Base-by-base conservation (phyloP, 495 filamentous ascomycete species). In the Xylaria scruposa region DNA sequence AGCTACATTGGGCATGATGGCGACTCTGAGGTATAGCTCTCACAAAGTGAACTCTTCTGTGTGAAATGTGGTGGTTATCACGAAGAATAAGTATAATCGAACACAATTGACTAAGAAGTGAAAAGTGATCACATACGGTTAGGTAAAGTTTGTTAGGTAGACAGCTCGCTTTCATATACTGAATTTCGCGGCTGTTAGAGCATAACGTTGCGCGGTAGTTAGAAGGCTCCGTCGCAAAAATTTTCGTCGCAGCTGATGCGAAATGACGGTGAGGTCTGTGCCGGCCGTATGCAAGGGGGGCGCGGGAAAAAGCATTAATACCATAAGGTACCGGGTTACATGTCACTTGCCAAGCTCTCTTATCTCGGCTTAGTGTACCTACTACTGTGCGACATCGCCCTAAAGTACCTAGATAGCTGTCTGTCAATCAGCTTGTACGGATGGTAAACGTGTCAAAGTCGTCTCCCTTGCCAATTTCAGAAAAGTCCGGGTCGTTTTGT, bases 251-350 rank as follows among this genome's bases (percentile, higher is more conserved):
- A 69, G 67, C 31, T 69, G 67, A 69, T 54, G 38, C 19, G 19
- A 69, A 69, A 69, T 69, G 54, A 69, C 67, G 67, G 67, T 69
- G 36, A 69, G 56, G 60, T 69, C 56, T 19, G 26, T 53, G 42
- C 53, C 54, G 15, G 15, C 7, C 4, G 33, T 24, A 68, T 2
- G 6, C n/a, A 21, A 15, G 29, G 29, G 49, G 17, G 26, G 0
- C 1, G 29, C 31, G 38, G 21, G 29, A 47, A 33, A 38, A 42
- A 10, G 38, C 42, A 38, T 17, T 9, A 26, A 44, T 19, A 19
- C 26, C 21, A 46, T 31, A 4, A 33, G 47, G 21, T 24, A 58
- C n/a, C 17, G 1, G n/a, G 64, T 13, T 47, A 67, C 42, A 36
- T 31, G 26, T 7, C 42, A 51, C 44, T 31, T 21, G 26, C 62